phyloP scores from a whole-genome alignment of 2,329 filamentous ascomycete genomes.

The Sarocladium oryzae region DNA sequence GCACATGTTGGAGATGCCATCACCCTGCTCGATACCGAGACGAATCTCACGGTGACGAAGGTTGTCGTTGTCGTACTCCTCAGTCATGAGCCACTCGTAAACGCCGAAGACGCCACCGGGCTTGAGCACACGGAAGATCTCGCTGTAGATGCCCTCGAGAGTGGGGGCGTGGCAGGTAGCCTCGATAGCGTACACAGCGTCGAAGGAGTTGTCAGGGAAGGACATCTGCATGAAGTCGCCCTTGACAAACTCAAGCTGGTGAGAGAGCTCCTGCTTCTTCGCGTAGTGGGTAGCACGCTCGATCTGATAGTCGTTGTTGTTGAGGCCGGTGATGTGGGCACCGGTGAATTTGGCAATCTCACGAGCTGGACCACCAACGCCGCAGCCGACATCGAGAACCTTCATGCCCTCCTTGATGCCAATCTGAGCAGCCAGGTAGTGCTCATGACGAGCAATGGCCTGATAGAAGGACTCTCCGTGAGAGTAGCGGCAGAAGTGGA shows the following conservation, averaged over 20 bases:
- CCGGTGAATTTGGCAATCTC: constrained; percentile 96
- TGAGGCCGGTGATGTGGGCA: constrained; percentile 81
- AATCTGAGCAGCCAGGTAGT: constrained; percentile 90
- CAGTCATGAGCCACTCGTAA: constrained; percentile 99
- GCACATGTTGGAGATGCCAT: constrained; percentile 98
- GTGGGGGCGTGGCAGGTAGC: constrained; percentile 91
- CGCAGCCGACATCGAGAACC: constrained; percentile 93
- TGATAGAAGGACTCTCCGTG: constrained; percentile 80
- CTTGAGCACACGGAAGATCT: constrained; percentile 94
- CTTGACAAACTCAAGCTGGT: constrained; percentile 83
- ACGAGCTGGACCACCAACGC: constrained; percentile 88
- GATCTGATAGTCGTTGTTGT: constrained; percentile 99
- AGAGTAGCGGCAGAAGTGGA: constrained; percentile 96
- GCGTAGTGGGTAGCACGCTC: constrained; percentile 86
- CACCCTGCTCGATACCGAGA: constrained; percentile 88
- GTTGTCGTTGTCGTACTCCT: constrained; percentile 86
- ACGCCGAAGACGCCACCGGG: constrained; percentile 93
- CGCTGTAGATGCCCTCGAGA: constrained; percentile 84
- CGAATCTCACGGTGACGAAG: constrained; percentile 81
- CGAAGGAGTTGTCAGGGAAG: constrained; percentile 86
- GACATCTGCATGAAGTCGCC: constrained; percentile 99
- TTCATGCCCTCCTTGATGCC: constrained; percentile 79
- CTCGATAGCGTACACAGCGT: constrained; percentile 95
- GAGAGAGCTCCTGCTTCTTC: constrained; percentile 67
- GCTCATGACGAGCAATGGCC: constrained; percentile 92